Percentiles rank a stretch among this genome's conserved stretches.
Conservation (phyloP, 2,329 filamentous ascomycete species). For the Monosporascus sp. region DNA sequence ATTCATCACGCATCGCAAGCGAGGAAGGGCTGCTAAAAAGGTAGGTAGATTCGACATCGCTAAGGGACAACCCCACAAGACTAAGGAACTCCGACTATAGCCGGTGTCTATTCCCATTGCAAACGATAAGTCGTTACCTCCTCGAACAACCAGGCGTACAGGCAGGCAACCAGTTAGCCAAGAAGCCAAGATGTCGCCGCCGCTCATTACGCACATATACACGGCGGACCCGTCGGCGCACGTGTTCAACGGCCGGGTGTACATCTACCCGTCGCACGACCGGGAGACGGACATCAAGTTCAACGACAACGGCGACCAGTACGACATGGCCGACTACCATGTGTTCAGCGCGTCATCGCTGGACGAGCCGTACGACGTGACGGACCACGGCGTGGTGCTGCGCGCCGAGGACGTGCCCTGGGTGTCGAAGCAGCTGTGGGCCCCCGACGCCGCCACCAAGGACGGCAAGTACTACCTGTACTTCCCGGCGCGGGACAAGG, state of each 20-base stretch:
- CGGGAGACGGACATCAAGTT: slow-evolving; percentile 67
- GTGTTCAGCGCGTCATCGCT: slow-evolving; percentile 57
- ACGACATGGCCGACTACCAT: slow-evolving; percentile 81
- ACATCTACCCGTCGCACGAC: slow-evolving; percentile 79
- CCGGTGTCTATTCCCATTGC: neutral
- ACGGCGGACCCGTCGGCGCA: slow-evolving; percentile 78
- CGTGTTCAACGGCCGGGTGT: slow-evolving; percentile 69
- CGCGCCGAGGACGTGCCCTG: slow-evolving; percentile 63
- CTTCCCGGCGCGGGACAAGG: slow-evolving; percentile 69
- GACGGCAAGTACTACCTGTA: slow-evolving; percentile 69
- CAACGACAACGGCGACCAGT: slow-evolving; percentile 83
- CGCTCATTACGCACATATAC: slow-evolving; percentile 70
- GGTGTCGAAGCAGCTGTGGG: slow-evolving; percentile 77
- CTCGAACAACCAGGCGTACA: neutral
- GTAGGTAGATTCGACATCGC: too few species aligned
- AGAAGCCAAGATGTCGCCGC: slow-evolving; percentile 41
- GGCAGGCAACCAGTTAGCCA: neutral
- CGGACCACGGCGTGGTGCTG: slow-evolving; percentile 68
- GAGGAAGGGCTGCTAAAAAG: too few species aligned
- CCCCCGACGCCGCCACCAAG: slow-evolving; percentile 66
- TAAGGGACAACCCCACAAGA: too few species aligned
- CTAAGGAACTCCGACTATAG: too few species aligned
- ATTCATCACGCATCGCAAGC: too few species aligned
- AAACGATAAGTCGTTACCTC: neutral
- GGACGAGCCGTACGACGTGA: slow-evolving; percentile 52